Base-by-base conservation (phyloP, 1,284 basidiomycete species). In the Cutaneotrichosporon cutaneum region DNA sequence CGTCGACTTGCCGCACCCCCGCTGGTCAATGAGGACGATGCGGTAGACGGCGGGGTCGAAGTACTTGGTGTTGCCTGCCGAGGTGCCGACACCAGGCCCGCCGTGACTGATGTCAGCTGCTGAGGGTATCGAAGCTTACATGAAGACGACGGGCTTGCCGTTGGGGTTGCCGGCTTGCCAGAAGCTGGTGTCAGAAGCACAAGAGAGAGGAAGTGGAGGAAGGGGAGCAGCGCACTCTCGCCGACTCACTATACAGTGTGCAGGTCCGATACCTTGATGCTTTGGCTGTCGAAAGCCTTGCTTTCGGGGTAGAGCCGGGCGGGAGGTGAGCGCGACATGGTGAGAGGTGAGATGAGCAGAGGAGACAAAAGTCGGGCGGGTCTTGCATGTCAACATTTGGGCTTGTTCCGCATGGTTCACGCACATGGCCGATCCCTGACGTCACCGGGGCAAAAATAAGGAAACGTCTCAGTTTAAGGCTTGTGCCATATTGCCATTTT, bases 41-140 rank as follows among this genome's bases (percentile, higher is more conserved):
- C 90, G 90, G 82, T 94, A 94, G 71, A 89, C 89, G 27, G 82
- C 75, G 0, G 91, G 91, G 73, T 94, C 86, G 79, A 94, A 94
- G 81, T 88, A 92, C 16, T 81, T 81, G 59, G 89, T 84, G 79
- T 94, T 90, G 59, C 82, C 82, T 1, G 81, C 22, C 13, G 47
- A 60, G 24, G 63, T 70, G 26, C 67, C 67, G 53, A 72, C 71
- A 32, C 74, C 76, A 14, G 75, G 75, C 16, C 70, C 70, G 14
- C 71, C 70, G 63, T 72, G 69, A 7, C 67, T 67, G 35, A 9
- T 11, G 44, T 56, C 47, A 42, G 47, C 26, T 8, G 48, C 13
- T 21, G 9, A 7, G 14, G 27, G 26, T 4, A 16, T 9, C 13
- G 16, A 26, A 26, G 5, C 58, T 56, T 54, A 67, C 47, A 94